phyloP scores from a whole-genome alignment of 345 rosid genomes.

The Combretum micranthum region DNA sequence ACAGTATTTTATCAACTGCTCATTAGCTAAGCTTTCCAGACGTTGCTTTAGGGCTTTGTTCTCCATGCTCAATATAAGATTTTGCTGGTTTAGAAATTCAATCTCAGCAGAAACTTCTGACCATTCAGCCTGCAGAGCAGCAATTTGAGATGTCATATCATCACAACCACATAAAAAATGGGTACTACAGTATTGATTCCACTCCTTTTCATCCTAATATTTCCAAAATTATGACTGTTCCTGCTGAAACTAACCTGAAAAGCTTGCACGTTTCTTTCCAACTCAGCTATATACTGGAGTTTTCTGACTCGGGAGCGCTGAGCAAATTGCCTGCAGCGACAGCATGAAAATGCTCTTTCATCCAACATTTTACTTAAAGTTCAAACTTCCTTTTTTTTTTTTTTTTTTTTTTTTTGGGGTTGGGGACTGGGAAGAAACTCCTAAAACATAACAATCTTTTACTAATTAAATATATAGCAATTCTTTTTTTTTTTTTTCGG shows the following conservation, averaged over 20 bases:
- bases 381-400: too few species aligned
- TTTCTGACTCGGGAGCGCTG: slow-evolving; percentile 52
- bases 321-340: slow-evolving; percentile 43
- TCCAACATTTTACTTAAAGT: background rate
- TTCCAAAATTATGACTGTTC: background rate
- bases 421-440: too few species aligned
- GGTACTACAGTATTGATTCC: background rate
- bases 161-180: background rate
- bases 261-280: slow-evolving; percentile 51
- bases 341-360: background rate
- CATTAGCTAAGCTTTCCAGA: slow-evolving; percentile 54
- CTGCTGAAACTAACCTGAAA: slow-evolving; percentile 35
- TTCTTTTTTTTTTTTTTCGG: too few species aligned
- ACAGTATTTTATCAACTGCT: slow-evolving; percentile 60
- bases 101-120: slow-evolving; percentile 55
- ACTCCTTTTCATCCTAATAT: too few species aligned
- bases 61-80: slow-evolving; percentile 61
- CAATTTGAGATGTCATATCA: background rate
- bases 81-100: slow-evolving; percentile 55
- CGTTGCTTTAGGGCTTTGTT: slow-evolving; percentile 60
- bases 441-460: too few species aligned
- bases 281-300: slow-evolving; percentile 57
- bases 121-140: slow-evolving; percentile 48
- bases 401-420: too few species aligned
- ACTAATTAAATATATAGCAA: too few species aligned